Base-by-base conservation (phyloP, 768 basidiomycete genomes). In the Termitomyces sp. region DNA sequence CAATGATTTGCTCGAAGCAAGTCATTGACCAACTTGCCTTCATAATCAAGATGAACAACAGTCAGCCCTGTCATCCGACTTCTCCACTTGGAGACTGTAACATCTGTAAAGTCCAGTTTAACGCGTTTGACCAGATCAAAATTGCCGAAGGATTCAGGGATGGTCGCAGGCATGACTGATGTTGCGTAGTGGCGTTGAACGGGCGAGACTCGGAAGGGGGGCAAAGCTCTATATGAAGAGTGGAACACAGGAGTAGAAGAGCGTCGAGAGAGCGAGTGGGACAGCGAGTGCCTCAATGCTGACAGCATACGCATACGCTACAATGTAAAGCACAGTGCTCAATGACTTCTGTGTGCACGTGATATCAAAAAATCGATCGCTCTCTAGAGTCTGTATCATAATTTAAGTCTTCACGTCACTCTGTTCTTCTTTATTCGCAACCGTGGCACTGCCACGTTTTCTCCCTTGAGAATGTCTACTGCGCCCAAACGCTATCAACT, bases 21-120 rank as follows among this genome's bases (percentile, higher is more conserved):
- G 27, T 36, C 44, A 58, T 54, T 39, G 26, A 44, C 13, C 50
- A n/a, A 63, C 76, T 63, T 63, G 88, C 92, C 92, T 68, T 94
- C 87, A 69, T 94, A 93, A 70, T 94, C 90, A 18, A 96, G 79
- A 73, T 97, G 91, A 34, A 97, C 90, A 16, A 98, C 82, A 26
- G 83, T 90, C 58, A 98, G 73, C n/a, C 95, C 95, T 31, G 92
- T 93, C 50, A 82, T 80, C 60, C 88, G 80, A 63, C 92, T 95
- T 66, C 82, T 81, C 92, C 93, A 97, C 72, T 94, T 96, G 9
- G 90, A 90, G 44, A 96, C 78, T 18, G 77, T 77, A 42, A 95
- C 84, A 59, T 94, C 91, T 10, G 88, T 86, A 62, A 85, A 93
- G 62, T 87, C 86, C 46, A 94, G 76, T 64, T 88, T 84, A 66